Evolutionary conservation across 2,329 filamentous ascomycete species (phyloP), one percentile per base, ranked within the genome.

Genomic region (Uncinocarpus reesii): DNA sequence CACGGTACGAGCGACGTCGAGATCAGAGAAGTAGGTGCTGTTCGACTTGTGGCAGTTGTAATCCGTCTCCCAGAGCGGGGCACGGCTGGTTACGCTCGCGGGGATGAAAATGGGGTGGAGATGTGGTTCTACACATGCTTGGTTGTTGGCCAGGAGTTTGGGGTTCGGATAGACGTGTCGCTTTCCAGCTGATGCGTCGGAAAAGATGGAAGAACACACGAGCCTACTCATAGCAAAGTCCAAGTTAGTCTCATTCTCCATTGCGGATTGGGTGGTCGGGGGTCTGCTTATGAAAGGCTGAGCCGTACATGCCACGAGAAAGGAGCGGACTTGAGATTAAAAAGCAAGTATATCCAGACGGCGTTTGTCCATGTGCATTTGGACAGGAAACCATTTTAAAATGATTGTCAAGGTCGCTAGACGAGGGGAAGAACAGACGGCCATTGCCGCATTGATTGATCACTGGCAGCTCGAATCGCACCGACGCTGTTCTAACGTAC

Each of bases 1-100:
- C 55, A 93, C 85, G 0, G 84, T 84, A 49, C 92, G 84, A 32
- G 83, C 80, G 51, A 90, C 77, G 66, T 94, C 88, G 55, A 93
- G 79, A 65, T 94, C 87, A 55, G 80, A 73, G 62, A 94, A 94
- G 71, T 93, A 94, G 24, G 88, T 94, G 57, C 78, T 80, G 70
- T 88, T 86, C 53, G 81, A 81, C 64, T 89, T 88, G 74, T 90
- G 84, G 36, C 87, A 61, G 69, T 92, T 90, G 71, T 88, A 87
- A 69, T 95, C 89, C 58, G 82, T 86, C 67, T 94, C 87, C 56
- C 84, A 75, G 47, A 84, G 68, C 1, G 84, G 78, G 11, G 83
- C 78, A 60, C 80, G 78, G 5, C 82, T 79, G 32, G 73, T 71
- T 13, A 81, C 79, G 50, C 85, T 79, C 44, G 84, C 69, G 41